Evolutionary conservation across 768 basidiomycete genomes (phyloP).

Genomic region (Kwoniella dejecticola): DNA sequence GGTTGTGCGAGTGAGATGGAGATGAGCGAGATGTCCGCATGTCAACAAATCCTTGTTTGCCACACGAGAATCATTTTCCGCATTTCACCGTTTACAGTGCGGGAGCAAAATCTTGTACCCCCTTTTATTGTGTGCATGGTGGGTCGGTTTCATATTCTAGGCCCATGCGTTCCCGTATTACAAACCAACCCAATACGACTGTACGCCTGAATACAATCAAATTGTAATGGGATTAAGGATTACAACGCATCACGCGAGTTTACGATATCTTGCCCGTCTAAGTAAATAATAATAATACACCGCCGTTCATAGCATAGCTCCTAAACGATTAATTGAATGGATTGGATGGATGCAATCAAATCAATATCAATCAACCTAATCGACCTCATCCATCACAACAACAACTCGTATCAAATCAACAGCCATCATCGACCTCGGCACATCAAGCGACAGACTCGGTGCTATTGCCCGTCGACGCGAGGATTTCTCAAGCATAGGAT

Average conservation of each 20-base stretch:
- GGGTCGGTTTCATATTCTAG: not conserved
- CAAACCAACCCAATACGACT: not conserved
- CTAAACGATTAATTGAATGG: too few species aligned
- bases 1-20: too few species aligned
- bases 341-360: not conserved
- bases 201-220: not conserved
- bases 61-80: too few species aligned
- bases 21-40: too few species aligned
- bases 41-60: too few species aligned
- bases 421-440: not conserved
- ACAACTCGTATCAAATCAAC: not conserved
- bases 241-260: not conserved
- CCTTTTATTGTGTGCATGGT: not conserved
- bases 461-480: too few species aligned
- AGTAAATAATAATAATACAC: not conserved
- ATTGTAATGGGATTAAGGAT: not conserved
- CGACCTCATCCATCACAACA: not conserved
- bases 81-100: too few species aligned
- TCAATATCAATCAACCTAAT: not conserved
- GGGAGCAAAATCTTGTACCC: too few species aligned
- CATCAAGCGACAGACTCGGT: not conserved
- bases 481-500: too few species aligned
- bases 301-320: too few species aligned
- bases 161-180: slow-evolving; percentile 8
- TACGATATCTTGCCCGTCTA: not conserved